Evolutionary conservation across 306 rosid species (phyloP).

Genomic region (Sophora flavescens): DNA sequence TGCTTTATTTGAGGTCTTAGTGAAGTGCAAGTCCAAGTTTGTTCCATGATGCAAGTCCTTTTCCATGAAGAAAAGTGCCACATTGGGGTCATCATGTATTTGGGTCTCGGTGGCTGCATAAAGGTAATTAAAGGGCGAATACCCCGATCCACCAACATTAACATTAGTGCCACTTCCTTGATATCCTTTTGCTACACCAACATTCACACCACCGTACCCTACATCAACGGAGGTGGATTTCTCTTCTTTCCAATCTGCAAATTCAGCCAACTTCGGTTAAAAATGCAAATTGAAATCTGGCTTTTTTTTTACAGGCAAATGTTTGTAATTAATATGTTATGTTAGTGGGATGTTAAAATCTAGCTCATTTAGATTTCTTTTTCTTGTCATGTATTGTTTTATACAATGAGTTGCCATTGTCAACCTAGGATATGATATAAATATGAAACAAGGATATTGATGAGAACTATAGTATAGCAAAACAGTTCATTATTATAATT

Average conservation of each 20-base stretch:
- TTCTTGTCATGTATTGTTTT: background rate
- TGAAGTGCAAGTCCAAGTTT: conserved; percentile 65
- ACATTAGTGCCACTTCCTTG: conserved; percentile 56
- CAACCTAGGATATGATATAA: background rate
- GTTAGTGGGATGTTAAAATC: no score
- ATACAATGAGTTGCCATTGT: background rate
- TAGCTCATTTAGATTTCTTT: background rate
- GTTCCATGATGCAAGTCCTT: conserved; percentile 64
- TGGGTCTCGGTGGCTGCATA: conserved; percentile 78
- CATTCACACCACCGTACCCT: conserved; percentile 62
- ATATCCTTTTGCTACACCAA: conserved; percentile 51
- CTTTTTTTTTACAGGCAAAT: no score
- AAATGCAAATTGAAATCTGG: background rate
- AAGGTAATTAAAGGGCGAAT: background rate
- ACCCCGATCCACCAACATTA: conserved; percentile 60
- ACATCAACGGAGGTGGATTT: conserved; percentile 61
- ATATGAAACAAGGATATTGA: background rate
- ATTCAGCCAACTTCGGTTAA: background rate
- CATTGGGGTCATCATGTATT: conserved; percentile 65
- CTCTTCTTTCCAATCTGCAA: conserved; percentile 58
- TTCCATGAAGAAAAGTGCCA: conserved; percentile 80
- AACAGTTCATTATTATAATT: background rate
- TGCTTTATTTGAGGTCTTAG: conserved; percentile 41
- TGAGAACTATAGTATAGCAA: background rate
- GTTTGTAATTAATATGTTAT: no score